phyloP scores from a whole-genome alignment of 2,329 filamentous ascomycete genomes.

The Dryadomyces quercivorus region DNA sequence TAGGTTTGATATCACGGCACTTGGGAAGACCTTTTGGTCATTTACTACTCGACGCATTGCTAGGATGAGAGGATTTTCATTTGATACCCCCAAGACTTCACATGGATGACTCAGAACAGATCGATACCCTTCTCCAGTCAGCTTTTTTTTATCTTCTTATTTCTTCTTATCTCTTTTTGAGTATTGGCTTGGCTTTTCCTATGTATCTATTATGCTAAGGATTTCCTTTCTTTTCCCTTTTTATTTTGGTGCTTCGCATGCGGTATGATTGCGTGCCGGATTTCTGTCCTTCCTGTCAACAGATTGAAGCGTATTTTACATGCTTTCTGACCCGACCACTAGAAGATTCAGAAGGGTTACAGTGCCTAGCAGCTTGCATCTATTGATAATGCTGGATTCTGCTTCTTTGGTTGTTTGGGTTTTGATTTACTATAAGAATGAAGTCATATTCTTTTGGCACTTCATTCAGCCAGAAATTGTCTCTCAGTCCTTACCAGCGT shows the following conservation, averaged over 20 bases:
- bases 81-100: conserved; percentile 10
- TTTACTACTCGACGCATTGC: conserved; percentile 4
- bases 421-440: neutral
- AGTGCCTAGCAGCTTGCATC: no score
- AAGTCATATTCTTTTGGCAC: neutral
- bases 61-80: conserved; percentile 10
- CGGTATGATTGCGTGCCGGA: neutral
- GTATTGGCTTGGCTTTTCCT: neutral
- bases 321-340: no score
- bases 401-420: neutral
- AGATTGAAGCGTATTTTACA: neutral
- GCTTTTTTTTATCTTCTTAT: conserved; percentile 6
- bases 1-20: conserved; percentile 6
- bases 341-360: no score
- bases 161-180: conserved; percentile 1
- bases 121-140: conserved; percentile 13
- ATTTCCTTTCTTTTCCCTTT: neutral
- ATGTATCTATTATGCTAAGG: neutral
- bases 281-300: neutral
- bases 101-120: conserved; percentile 7
- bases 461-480: neutral
- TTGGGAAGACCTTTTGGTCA: neutral
- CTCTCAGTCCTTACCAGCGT: neutral
- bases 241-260: neutral
- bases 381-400: no score